phyloP scores from a whole-genome alignment of 129 eudicot species.

The Saussurea involucrata region DNA sequence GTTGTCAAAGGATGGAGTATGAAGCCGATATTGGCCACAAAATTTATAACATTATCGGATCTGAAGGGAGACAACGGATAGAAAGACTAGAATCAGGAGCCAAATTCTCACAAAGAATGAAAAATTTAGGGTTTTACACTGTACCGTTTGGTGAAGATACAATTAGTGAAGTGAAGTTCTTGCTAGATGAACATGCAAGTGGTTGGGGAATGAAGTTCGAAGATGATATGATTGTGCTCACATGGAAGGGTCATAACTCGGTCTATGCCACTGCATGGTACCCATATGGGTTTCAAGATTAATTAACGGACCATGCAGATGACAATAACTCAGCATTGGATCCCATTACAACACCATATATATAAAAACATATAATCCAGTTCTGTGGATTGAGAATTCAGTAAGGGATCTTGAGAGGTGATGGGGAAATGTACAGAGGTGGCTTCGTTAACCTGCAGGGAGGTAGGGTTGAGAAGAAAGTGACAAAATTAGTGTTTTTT shows the following conservation, averaged over 20 bases:
- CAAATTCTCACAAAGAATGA: slow-evolving; percentile 56
- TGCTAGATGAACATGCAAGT: slow-evolving; percentile 91
- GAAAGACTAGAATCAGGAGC: slow-evolving; percentile 65
- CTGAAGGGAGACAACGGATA: slow-evolving; percentile 60
- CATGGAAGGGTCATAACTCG: slow-evolving; percentile 85
- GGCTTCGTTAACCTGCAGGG: slow-evolving; percentile 12
- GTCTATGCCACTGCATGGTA: slow-evolving; percentile 70
- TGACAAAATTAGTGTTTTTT: slow-evolving; percentile 29
- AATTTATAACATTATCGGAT: slow-evolving; percentile 65
- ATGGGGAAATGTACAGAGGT: slow-evolving; percentile 32
- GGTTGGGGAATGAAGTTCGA: slow-evolving; percentile 91
- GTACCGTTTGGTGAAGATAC: slow-evolving; percentile 67
- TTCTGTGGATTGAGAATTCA: slow-evolving; percentile 2
- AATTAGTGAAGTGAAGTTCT: slow-evolving; percentile 52
- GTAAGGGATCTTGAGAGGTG: slow-evolving; percentile 8
- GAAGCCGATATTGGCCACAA: slow-evolving; percentile 76
- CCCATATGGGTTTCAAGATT: slow-evolving; percentile 49
- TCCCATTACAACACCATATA: slow-evolving; percentile 20
- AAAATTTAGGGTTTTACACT: slow-evolving; percentile 41
- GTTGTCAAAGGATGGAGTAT: slow-evolving; percentile 59
- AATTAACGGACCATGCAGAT: slow-evolving; percentile 7
- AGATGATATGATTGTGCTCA: slow-evolving; percentile 64
- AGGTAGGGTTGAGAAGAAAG: slow-evolving; percentile 30
- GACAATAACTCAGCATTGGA: slow-evolving; percentile 15
- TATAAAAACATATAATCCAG: not conserved